phyloP scores from a whole-genome alignment of 768 basidiomycete species.

The Thelephora ganbajun region DNA sequence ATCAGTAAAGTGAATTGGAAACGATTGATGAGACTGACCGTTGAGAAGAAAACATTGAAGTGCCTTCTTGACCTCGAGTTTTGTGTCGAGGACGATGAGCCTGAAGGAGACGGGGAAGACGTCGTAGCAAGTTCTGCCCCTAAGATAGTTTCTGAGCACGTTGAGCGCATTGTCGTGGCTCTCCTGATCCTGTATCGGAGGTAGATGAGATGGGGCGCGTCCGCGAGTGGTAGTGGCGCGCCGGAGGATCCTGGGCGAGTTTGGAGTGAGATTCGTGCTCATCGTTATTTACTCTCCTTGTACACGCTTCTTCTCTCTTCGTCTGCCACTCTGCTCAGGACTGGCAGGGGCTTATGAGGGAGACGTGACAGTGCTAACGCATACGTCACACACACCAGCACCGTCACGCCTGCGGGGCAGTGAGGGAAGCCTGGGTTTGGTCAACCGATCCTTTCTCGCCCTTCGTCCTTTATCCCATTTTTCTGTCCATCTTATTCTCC shows the following conservation, averaged over 20 bases:
- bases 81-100: conserved; percentile 91
- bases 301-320: not conserved
- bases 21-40: conserved; percentile 25
- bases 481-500: too few species aligned
- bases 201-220: conserved; percentile 46
- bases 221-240: conserved; percentile 43
- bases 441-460: not conserved
- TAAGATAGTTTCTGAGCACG: conserved; percentile 71
- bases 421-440: not conserved
- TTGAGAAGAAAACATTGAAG: conserved; percentile 78
- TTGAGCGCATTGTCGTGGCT: conserved; percentile 56
- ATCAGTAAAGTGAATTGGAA: not conserved
- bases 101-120: conserved; percentile 96
- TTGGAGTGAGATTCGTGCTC: conserved; percentile 36
- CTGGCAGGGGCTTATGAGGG: not conserved
- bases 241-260: conserved; percentile 36
- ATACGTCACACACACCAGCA: not conserved
- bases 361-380: not conserved
- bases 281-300: conserved; percentile 15
- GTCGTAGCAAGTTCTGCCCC: conserved; percentile 80
- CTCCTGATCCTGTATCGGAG: conserved; percentile 36
- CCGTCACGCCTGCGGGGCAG: not conserved
- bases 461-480: too few species aligned
- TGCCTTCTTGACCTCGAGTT: conserved; percentile 92
- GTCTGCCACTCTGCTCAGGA: not conserved